Evolutionary conservation across 2,329 filamentous ascomycete species (phyloP).

Genomic region (Drechslerella dactyloides): DNA sequence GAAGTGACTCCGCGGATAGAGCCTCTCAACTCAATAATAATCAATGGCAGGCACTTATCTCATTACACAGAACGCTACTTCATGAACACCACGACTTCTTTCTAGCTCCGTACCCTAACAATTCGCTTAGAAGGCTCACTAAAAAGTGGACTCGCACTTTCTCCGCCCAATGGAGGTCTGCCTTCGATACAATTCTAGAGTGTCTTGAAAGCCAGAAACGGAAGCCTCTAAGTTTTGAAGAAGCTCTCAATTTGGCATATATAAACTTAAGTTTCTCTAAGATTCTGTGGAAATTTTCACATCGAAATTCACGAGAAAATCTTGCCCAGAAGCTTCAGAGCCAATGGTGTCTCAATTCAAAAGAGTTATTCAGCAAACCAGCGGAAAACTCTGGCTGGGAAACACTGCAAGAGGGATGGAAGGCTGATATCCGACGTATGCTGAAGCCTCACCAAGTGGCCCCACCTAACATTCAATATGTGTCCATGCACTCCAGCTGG

Average conservation of each 20-base stretch:
- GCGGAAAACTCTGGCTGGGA: background rate
- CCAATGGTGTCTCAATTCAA: background rate
- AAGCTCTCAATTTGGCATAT: conserved; percentile 1
- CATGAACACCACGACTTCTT: conserved; percentile 86
- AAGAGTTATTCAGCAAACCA: background rate
- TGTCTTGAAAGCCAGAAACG: background rate
- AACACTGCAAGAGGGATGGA: background rate
- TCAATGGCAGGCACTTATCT: conserved; percentile 84
- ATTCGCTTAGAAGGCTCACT: conserved; percentile 71
- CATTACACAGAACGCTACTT: conserved; percentile 77
- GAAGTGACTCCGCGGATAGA: conserved; percentile 55
- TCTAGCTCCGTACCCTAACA: conserved; percentile 79
- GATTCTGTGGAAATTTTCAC: background rate
- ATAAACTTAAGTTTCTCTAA: conserved; percentile 1
- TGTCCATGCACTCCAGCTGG: background rate
- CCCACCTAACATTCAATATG: background rate
- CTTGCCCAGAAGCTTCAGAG: background rate
- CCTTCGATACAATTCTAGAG: conserved; percentile 1
- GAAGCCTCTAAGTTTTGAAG: background rate
- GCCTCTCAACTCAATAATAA: conserved; percentile 64
- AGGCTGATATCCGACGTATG: background rate
- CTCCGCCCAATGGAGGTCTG: background rate
- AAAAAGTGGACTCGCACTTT: conserved; percentile 69
- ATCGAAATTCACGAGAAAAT: background rate
- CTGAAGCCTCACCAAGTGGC: background rate